phyloP scores from a whole-genome alignment of 371 early-diverging fungal genomes.

The Rhizopus arrhizus region DNA sequence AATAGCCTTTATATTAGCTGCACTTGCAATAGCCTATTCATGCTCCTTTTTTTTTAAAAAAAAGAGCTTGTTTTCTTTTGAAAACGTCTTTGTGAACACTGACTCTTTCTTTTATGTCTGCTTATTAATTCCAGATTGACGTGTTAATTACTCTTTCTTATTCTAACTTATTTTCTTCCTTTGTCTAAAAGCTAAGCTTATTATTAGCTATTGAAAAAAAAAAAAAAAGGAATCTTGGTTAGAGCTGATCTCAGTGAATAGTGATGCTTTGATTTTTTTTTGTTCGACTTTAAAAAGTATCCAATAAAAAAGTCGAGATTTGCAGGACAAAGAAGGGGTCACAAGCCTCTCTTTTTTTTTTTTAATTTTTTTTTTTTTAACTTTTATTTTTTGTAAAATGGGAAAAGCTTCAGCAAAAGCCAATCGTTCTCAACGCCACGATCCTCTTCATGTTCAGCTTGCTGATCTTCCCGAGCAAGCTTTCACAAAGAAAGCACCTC shows the following conservation, averaged over 20 bases:
- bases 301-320: background rate
- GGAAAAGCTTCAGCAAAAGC: conserved; percentile 40
- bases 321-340: conserved; percentile 2
- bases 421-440: conserved; percentile 61
- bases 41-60: background rate
- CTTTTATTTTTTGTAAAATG: conserved; percentile 19
- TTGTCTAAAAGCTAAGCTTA: too few species aligned
- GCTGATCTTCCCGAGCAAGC: conserved; percentile 58
- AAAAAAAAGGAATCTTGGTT: too few species aligned
- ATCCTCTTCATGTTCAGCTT: conserved; percentile 78
- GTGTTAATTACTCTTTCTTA: too few species aligned
- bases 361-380: conserved; percentile 2
- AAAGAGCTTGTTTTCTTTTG: too few species aligned
- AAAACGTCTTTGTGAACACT: too few species aligned
- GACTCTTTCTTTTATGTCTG: too few species aligned
- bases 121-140: too few species aligned
- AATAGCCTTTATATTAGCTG: background rate
- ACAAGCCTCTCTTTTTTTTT: conserved; percentile 12
- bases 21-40: background rate
- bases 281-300: too few species aligned
- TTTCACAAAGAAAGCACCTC: conserved; percentile 44
- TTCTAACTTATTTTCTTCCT: too few species aligned
- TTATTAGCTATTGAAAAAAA: too few species aligned
- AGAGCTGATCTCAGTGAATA: too few species aligned
- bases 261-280: too few species aligned